A percentile compares a stretch with the other conserved stretches of the same genome.
These are phyloP conservation scores for Solanum habrochaites DNA, from an alignment of 257 asterid genomes.

Conservation along the genomic window DNA sequence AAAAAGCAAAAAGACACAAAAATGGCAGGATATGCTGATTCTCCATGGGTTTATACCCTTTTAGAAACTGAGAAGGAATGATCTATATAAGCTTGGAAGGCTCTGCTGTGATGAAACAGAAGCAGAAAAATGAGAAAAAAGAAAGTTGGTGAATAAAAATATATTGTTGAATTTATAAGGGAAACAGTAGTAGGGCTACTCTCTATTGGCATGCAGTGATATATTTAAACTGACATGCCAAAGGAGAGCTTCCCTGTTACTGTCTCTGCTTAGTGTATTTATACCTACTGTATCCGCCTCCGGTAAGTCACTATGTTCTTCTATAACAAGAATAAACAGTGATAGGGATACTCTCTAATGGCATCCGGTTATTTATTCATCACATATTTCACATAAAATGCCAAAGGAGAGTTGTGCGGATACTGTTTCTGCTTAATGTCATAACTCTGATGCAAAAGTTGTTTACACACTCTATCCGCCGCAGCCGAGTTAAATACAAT, in stretches of 20 bases:
- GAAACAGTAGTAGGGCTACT: constrained; percentile 33
- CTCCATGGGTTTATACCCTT: constrained; percentile 23
- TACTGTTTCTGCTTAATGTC: not conserved
- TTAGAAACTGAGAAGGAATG: not conserved
- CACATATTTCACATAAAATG: constrained; percentile 8
- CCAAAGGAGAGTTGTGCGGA: constrained; percentile 38
- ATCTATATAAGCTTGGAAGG: not conserved
- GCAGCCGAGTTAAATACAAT: not conserved
- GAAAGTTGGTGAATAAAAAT: not conserved
- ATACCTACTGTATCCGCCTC: not conserved
- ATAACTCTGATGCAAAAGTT: not conserved
- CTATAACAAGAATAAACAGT: constrained; percentile 15
- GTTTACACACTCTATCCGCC: not conserved
- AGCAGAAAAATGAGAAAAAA: not conserved
- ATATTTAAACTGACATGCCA: constrained; percentile 23
- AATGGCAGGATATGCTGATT: constrained; percentile 24
- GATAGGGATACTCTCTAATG: constrained; percentile 34
- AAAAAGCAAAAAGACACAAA: not conserved
- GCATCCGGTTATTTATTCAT: constrained; percentile 4
- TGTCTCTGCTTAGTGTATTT: constrained; percentile 17
- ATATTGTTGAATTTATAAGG: not conserved
- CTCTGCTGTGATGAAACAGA: not conserved
- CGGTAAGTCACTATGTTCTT: not conserved
- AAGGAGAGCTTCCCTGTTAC: constrained; percentile 62
- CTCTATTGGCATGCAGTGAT: constrained; percentile 31